These are phyloP conservation scores for Gremmenia infestans DNA, from an alignment of 2,329 filamentous ascomycete genomes.

Conservation along the genomic window DNA sequence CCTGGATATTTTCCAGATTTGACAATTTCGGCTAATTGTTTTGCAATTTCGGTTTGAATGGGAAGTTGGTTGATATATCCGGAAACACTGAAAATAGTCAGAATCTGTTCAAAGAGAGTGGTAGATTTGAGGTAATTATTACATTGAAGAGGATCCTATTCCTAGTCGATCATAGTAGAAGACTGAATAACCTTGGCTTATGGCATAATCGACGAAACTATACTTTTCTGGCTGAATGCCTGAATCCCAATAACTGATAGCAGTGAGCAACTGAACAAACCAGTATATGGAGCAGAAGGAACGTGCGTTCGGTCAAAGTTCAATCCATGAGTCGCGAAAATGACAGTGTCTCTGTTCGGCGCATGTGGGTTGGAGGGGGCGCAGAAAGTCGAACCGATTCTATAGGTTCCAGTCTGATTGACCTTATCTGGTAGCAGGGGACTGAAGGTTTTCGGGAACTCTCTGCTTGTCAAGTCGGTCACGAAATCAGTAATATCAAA, in stretches of 20 bases:
- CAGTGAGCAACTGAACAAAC: neutral
- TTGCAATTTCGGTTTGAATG: slow-evolving; percentile 16
- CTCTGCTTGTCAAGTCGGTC: neutral
- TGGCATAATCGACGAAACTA: slow-evolving; percentile 32
- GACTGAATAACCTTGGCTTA: slow-evolving; percentile 31
- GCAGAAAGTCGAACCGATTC: slow-evolving; percentile 1
- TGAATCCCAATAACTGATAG: slow-evolving; percentile 30
- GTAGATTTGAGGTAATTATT: neutral
- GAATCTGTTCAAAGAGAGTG: neutral
- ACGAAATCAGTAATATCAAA: slow-evolving; percentile 3
- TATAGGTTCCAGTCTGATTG: slow-evolving; percentile 1
- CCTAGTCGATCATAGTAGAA: slow-evolving; percentile 34
- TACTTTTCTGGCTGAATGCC: slow-evolving; percentile 25
- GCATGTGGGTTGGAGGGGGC: neutral
- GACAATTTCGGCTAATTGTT: slow-evolving; percentile 4
- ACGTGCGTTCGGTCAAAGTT: neutral
- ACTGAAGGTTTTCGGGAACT: neutral
- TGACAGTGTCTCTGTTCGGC: neutral
- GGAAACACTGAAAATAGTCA: neutral
- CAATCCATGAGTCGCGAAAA: neutral
- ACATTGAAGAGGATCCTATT: slow-evolving; percentile 24
- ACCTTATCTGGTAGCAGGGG: neutral
- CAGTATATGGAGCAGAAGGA: neutral
- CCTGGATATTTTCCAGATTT: slow-evolving; percentile 21
- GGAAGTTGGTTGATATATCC: slow-evolving; percentile 27